Evolutionary conservation across 2,329 filamentous ascomycete species (phyloP), one percentile per base, ranked within the genome.

Genomic region (Verticillium isaacii): DNA sequence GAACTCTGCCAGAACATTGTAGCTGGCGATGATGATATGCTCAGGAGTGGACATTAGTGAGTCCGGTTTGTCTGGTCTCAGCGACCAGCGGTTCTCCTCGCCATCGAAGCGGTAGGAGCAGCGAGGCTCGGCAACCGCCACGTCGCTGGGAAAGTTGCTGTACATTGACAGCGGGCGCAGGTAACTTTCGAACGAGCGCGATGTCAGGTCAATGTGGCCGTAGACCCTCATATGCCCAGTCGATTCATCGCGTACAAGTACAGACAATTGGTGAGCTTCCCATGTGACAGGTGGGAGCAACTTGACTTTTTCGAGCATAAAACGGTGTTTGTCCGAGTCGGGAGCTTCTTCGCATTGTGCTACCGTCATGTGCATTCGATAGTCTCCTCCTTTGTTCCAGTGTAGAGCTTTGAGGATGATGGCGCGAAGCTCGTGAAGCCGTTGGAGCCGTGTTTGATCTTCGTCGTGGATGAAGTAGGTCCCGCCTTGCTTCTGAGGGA

Each of bases 311-410:
- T 82, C 75, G 4, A 85, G 62, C 5, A 88, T 70, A 37, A 80
- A 83, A 8, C 80, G 74, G 63, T 84, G 80, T n/a, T 78, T 72
- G 19, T 77, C 75, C 5, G 76, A 72, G 5, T 73, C 69, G 11
- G 50, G 41, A 6, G 73, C 66, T 29, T 84, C 78, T 39, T 81
- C 77, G 52, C 78, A 84, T 67, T 89, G 86, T 0, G 83, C 87
- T 29, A 89, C 73, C 0, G 85, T 89, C 72, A 90, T 72, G 69
- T 89, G 86, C 67, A 79, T 75, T 14, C 70, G 74, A 62, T 77
- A 82, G 0, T 61, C 58, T 3, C 64, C 64, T 12, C 66, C 61
- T 5, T 63, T 62, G 4, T 62, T 36, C 45, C 73, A 72, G 1
- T 74, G 73, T 17, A 85, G 67, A 1, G 73, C 71, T 4, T 61